Percentiles rank a stretch among this genome's conserved stretches.
Evolutionary conservation across 2,329 filamentous ascomycete genomes (phyloP).

Genomic region (Hyphodiscus sp.): DNA sequence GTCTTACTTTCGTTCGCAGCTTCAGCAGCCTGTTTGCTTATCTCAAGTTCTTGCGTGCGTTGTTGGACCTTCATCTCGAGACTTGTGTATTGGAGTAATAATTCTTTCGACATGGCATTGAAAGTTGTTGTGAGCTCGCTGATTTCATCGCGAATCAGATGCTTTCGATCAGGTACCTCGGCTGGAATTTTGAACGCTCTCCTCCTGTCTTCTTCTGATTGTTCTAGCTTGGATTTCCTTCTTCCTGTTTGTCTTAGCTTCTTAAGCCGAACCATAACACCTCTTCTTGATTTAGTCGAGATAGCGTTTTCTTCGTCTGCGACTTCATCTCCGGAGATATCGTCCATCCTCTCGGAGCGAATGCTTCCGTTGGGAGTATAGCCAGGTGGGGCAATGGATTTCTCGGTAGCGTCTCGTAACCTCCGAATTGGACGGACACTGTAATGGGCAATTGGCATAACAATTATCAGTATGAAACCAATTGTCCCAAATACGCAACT

Average conservation of each 20-base stretch:
- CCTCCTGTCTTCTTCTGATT: conserved; percentile 36
- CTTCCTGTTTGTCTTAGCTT: conserved; percentile 18
- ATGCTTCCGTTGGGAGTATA: conserved; percentile 28
- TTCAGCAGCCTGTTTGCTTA: conserved; percentile 86
- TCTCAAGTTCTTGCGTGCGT: conserved; percentile 76
- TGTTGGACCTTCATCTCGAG: conserved; percentile 80
- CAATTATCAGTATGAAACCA: conserved; percentile 63
- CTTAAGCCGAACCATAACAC: conserved; percentile 25
- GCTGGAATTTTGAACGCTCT: conserved; percentile 72
- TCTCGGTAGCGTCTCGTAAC: conserved; percentile 27
- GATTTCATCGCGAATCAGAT: conserved; percentile 74
- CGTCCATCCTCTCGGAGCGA: conserved; percentile 20
- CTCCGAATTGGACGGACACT: conserved; percentile 62
- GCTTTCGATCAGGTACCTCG: conserved; percentile 69
- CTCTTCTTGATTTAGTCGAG: conserved; percentile 28
- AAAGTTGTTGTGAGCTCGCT: conserved; percentile 66
- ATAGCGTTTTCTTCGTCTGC: conserved; percentile 21
- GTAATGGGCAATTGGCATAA: conserved; percentile 74
- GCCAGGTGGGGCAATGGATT: conserved; percentile 27
- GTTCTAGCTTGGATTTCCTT: conserved; percentile 23
- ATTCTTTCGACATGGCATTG: conserved; percentile 89
- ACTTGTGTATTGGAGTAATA: conserved; percentile 77
- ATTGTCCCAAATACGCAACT: conserved; percentile 81
- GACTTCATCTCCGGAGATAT: conserved; percentile 17
- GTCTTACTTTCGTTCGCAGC: conserved; percentile 97